A percentile compares a stretch with the other conserved stretches of the same genome.
These are phyloP conservation scores for Hirsutella rhossiliensis DNA, from an alignment of 2,329 filamentous ascomycete genomes.

Conservation along the genomic window DNA sequence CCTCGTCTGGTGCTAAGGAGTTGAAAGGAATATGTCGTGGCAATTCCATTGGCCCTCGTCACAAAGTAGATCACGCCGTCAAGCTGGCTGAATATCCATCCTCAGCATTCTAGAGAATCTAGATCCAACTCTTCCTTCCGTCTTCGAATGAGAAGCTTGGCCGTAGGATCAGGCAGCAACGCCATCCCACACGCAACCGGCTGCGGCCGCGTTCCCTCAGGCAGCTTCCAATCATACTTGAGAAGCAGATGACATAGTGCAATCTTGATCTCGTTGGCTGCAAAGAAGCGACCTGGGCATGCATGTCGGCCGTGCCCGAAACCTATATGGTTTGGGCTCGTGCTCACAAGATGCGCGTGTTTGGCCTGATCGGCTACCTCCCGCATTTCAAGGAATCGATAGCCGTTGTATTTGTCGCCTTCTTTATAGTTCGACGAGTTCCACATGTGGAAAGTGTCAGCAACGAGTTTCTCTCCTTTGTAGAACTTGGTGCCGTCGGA, in stretches of 20 bases:
- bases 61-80: too few relatives aligned
- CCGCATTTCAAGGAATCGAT: constrained; percentile 27
- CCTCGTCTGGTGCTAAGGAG: too few relatives aligned
- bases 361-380: constrained; percentile 19
- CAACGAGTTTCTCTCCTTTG: background rate
- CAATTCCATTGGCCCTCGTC: too few relatives aligned
- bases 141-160: background rate
- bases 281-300: constrained; percentile 40
- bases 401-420: background rate
- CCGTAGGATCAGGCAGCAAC: background rate
- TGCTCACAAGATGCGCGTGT: constrained; percentile 28
- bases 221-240: constrained; percentile 30
- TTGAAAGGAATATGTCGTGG: too few relatives aligned
- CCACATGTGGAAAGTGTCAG: background rate
- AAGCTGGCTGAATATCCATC: too few relatives aligned
- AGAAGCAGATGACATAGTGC: constrained; percentile 32
- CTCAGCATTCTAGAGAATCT: background rate
- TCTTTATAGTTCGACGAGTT: background rate
- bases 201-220: background rate
- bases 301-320: constrained; percentile 43
- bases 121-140: constrained; percentile 1
- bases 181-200: background rate
- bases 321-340: constrained; percentile 29
- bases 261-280: constrained; percentile 38
- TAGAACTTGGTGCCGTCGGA: background rate